These are phyloP conservation scores for Trichoderma sp. DNA, from an alignment of 2,329 filamentous ascomycete species.

Conservation along the genomic window DNA sequence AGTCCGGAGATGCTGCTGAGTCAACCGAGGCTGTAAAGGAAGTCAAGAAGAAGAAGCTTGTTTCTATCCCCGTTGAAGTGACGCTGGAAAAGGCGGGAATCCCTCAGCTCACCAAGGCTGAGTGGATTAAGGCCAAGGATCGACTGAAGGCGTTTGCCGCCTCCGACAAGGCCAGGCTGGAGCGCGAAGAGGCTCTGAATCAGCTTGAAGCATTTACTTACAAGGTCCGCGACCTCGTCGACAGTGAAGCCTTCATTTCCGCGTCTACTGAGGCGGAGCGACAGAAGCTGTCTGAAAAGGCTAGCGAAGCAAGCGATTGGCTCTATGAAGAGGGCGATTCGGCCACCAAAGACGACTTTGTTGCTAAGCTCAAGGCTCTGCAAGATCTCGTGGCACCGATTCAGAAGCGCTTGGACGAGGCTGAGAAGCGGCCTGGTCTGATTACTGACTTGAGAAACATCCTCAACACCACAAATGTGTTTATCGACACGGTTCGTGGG, in stretches of 20 bases:
- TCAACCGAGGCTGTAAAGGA: slow-evolving; percentile 50
- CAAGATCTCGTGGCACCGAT: slow-evolving; percentile 78
- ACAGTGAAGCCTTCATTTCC: slow-evolving; percentile 72
- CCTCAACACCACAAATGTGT: slow-evolving; percentile 70
- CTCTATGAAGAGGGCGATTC: slow-evolving; percentile 82
- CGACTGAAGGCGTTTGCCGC: slow-evolving; percentile 81
- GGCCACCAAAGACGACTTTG: slow-evolving; percentile 73
- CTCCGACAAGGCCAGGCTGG: slow-evolving; percentile 75
- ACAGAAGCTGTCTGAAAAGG: slow-evolving; percentile 65
- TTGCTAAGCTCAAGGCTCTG: slow-evolving; percentile 73
- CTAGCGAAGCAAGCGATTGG: slow-evolving; percentile 79
- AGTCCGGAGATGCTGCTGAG: slow-evolving; percentile 50
- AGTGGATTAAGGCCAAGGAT: slow-evolving; percentile 59
- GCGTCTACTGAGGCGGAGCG: slow-evolving; percentile 71
- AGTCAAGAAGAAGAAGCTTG: slow-evolving; percentile 63
- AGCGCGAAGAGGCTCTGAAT: slow-evolving; percentile 86
- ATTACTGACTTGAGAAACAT: slow-evolving; percentile 68
- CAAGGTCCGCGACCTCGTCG: slow-evolving; percentile 78
- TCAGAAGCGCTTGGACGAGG: slow-evolving; percentile 73
- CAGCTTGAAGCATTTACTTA: slow-evolving; percentile 94
- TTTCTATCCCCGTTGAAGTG: slow-evolving; percentile 56
- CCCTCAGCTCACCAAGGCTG: slow-evolving; percentile 52
- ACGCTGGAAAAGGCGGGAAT: slow-evolving; percentile 54
- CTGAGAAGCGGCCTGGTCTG: slow-evolving; percentile 68
- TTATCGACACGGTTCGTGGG: slow-evolving; percentile 69